phyloP scores from a whole-genome alignment of 2,329 filamentous ascomycete species.

The Fusarium ambrosium region DNA sequence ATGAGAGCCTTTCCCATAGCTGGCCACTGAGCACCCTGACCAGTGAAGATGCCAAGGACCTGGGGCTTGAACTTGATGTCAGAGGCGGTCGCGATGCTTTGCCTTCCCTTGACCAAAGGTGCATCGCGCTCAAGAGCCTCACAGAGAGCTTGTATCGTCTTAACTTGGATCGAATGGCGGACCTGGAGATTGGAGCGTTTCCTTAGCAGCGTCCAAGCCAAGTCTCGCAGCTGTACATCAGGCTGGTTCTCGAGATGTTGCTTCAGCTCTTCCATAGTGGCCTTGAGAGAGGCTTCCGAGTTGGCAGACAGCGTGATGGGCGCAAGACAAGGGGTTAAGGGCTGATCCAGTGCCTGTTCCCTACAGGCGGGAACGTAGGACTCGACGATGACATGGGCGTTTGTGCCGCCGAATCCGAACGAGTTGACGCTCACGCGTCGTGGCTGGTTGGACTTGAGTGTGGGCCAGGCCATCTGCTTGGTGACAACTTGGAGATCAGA shows the following conservation, averaged over 20 bases:
- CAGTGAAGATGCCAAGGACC: slow-evolving; percentile 50
- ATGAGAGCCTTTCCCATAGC: slow-evolving; percentile 50
- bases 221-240: not conserved
- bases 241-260: not conserved
- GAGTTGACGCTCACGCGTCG: slow-evolving; percentile 47
- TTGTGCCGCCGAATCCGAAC: slow-evolving; percentile 60
- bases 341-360: not conserved
- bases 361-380: slow-evolving; percentile 2
- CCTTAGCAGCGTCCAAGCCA: not conserved
- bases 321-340: not conserved
- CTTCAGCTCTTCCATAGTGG: not conserved
- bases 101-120: not conserved
- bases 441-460: not conserved
- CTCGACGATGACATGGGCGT: slow-evolving; percentile 58
- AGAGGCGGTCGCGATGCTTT: not conserved
- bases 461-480: slow-evolving; percentile 38
- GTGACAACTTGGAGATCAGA: slow-evolving; percentile 38
- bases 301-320: not conserved
- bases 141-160: not conserved
- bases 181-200: not conserved
- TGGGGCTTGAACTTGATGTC: not conserved
- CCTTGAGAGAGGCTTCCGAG: not conserved
- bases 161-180: not conserved
- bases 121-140: slow-evolving; percentile 16
- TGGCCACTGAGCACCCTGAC: slow-evolving; percentile 53